A percentile compares a stretch with the other conserved stretches of the same genome.
These are phyloP conservation scores for Sisymbrium irio DNA, from an alignment of 345 rosid genomes.

Conservation along the genomic window DNA sequence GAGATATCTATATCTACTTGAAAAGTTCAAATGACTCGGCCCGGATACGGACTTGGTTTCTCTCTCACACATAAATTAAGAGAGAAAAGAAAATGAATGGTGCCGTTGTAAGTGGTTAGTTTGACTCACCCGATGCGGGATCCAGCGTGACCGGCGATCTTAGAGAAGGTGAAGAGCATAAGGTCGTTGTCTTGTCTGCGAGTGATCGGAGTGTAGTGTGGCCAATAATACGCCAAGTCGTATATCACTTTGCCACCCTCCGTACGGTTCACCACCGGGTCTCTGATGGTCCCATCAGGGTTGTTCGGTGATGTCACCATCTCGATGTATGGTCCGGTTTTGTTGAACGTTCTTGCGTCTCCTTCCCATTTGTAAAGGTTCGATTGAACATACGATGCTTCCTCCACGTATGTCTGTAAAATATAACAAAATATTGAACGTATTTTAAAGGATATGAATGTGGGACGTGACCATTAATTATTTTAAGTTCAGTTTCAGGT, in stretches of 20 bases:
- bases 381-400: constrained; percentile 47
- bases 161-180: constrained; percentile 89
- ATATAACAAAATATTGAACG: background rate
- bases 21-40: too few species aligned
- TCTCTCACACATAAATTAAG: too few species aligned
- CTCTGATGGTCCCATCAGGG: constrained; percentile 69
- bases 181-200: constrained; percentile 55
- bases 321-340: constrained; percentile 63
- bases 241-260: constrained; percentile 52
- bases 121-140: constrained; percentile 90
- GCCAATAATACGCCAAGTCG: constrained; percentile 93
- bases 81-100: too few species aligned
- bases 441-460: background rate
- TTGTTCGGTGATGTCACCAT: constrained; percentile 74
- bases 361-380: constrained; percentile 79
- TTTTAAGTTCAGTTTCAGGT: background rate
- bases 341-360: constrained; percentile 53
- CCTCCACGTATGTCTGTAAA: constrained; percentile 60
- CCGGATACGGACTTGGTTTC: too few species aligned
- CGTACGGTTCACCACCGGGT: constrained; percentile 54
- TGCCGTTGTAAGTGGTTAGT: too few species aligned
- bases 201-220: constrained; percentile 72
- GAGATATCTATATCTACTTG: too few species aligned
- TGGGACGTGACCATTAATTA: background rate
- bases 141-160: constrained; percentile 88